Percentiles rank a stretch among this genome's conserved stretches.
Evolutionary conservation across 139 green algal species (phyloP).

Genomic region (Pseudopediastrum boryanum): DNA sequence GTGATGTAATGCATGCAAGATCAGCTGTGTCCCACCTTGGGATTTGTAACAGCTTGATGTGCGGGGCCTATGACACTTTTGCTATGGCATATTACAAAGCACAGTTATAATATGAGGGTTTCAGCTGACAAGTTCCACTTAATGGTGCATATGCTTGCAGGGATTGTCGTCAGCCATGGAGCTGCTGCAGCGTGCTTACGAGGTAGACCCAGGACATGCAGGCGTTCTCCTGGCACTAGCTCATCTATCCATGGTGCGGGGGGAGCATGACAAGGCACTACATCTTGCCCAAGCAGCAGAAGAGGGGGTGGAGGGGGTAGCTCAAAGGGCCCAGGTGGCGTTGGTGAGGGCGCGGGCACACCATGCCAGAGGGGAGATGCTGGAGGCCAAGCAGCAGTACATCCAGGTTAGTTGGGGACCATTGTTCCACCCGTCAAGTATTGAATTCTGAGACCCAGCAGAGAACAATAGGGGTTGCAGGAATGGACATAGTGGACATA

Average conservation of each 20-base stretch:
- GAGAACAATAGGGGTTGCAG: too few species aligned
- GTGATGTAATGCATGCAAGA: too few species aligned
- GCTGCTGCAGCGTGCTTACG: constrained; percentile 76
- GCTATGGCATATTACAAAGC: too few species aligned
- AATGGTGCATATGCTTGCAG: constrained; percentile 44
- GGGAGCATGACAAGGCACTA: constrained; percentile 49
- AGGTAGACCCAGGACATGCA: constrained; percentile 67
- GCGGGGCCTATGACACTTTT: too few species aligned
- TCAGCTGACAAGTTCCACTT: too few species aligned
- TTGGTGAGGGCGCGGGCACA: constrained; percentile 61
- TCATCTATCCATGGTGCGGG: constrained; percentile 76
- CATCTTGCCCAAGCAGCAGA: constrained; percentile 60
- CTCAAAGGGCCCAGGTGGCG: constrained; percentile 52
- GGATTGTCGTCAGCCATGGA: constrained; percentile 68
- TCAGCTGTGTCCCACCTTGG: too few species aligned
- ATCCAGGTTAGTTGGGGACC: neutral
- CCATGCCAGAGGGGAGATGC: constrained; percentile 51
- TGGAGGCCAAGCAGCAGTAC: constrained; percentile 35
- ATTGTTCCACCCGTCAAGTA: too few species aligned
- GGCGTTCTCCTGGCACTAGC: constrained; percentile 66
- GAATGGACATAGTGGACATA: too few species aligned
- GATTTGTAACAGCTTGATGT: too few species aligned
- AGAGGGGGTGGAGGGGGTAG: constrained; percentile 45
- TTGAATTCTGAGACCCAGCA: too few species aligned
- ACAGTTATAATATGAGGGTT: too few species aligned